A percentile compares a stretch with the other conserved stretches of the same genome.
phyloP scores from a whole-genome alignment of 805 yeast species.

The Yarrowia osloensis region DNA sequence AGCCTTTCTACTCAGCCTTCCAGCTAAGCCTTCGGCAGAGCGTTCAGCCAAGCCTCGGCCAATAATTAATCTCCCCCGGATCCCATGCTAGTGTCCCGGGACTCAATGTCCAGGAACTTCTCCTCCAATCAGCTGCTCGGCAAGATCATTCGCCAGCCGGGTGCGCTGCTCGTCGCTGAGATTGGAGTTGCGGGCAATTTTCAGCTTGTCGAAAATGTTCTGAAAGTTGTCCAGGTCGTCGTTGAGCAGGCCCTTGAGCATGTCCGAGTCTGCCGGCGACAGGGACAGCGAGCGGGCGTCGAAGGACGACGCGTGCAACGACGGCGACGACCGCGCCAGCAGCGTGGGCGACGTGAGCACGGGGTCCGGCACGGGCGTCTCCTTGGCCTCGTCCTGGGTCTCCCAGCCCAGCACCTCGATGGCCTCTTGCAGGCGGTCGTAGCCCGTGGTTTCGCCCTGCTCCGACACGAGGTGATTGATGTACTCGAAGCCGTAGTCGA shows the following conservation, averaged over 20 bases:
- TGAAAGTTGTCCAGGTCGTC: slow-evolving; percentile 40
- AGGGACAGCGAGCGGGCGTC: slow-evolving; percentile 20
- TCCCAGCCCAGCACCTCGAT: slow-evolving; percentile 37
- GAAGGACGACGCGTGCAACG: slow-evolving; percentile 8
- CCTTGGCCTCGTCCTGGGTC: slow-evolving; percentile 31
- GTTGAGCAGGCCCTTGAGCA: slow-evolving; percentile 24
- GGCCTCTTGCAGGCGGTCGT: slow-evolving; percentile 39
- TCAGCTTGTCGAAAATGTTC: slow-evolving; percentile 38
- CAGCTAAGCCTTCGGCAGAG: background rate
- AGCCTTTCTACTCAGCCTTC: background rate
- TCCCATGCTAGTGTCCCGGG: background rate
- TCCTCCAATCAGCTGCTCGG: slow-evolving; percentile 39
- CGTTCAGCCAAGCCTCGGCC: background rate
- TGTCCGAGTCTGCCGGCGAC: slow-evolving; percentile 26
- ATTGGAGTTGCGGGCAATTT: slow-evolving; percentile 36
- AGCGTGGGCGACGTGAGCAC: slow-evolving; percentile 14
- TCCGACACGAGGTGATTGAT: slow-evolving; percentile 34
- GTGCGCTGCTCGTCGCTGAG: slow-evolving; percentile 41
- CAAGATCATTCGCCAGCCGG: slow-evolving; percentile 42
- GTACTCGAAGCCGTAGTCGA: slow-evolving; percentile 40
- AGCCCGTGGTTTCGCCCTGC: slow-evolving; percentile 37
- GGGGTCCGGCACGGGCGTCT: slow-evolving; percentile 16
- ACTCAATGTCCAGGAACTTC: background rate
- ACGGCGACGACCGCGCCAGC: slow-evolving; percentile 4
- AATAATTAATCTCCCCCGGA: background rate